Evolutionary conservation across 768 basidiomycete genomes (phyloP).

Genomic region (Tulasnella sp.): DNA sequence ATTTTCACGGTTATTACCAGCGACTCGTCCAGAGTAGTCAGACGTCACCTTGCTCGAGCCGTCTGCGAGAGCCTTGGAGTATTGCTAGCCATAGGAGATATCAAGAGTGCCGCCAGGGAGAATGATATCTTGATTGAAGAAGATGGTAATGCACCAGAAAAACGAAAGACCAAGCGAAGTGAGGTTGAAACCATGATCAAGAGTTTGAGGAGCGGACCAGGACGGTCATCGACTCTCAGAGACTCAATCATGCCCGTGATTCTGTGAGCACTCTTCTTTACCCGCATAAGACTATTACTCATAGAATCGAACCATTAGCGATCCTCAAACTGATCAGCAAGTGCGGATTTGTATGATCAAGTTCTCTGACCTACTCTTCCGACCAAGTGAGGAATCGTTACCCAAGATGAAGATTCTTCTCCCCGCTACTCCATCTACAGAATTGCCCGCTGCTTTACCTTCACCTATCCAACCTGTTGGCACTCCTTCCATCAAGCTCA

Average conservation of each 20-base stretch:
- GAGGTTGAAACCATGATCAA: constrained; percentile 79
- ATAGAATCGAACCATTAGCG: constrained; percentile 30
- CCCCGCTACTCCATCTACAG: constrained; percentile 55
- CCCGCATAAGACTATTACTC: background rate
- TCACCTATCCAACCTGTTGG: constrained; percentile 30
- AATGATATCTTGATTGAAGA: constrained; percentile 82
- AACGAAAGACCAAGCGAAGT: constrained; percentile 58
- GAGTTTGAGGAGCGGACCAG: constrained; percentile 77
- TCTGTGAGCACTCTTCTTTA: constrained; percentile 40
- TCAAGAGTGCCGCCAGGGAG: constrained; percentile 39
- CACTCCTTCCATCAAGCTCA: constrained; percentile 10
- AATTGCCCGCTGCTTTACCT: constrained; percentile 34
- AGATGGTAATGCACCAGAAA: constrained; percentile 55
- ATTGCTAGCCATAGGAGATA: constrained; percentile 78
- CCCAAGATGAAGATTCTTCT: constrained; percentile 83
- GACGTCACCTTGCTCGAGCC: constrained; percentile 75
- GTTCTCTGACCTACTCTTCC: constrained; percentile 76
- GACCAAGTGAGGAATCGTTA: constrained; percentile 65
- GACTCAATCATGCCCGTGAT: constrained; percentile 72
- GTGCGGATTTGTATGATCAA: constrained; percentile 87
- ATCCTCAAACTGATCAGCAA: constrained; percentile 68
- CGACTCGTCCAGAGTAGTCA: constrained; percentile 70
- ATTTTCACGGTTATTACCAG: constrained; percentile 73
- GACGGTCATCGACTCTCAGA: constrained; percentile 52
- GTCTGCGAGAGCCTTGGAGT: constrained; percentile 80